Evolutionary conservation across 169 alveolate species (phyloP).

Genomic region (Plasmodium adleri): DNA sequence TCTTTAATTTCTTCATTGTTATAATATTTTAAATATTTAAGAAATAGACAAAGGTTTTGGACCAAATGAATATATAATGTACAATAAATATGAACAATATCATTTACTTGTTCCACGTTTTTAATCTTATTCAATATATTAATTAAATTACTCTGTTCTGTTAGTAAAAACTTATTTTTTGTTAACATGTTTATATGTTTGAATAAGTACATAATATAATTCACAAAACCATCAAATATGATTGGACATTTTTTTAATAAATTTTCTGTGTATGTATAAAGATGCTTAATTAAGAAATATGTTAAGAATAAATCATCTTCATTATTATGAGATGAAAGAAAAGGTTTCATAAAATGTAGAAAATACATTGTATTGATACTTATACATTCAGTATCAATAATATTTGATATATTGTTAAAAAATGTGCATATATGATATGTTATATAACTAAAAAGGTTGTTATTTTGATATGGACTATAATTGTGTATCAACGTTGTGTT

Average conservation of each 20-base stretch:
- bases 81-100: constrained; percentile 7
- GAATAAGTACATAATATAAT: constrained; percentile 25
- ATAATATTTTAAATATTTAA: constrained; percentile 47
- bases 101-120: background rate
- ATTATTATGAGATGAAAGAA: constrained; percentile 17
- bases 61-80: constrained; percentile 25
- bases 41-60: constrained; percentile 8
- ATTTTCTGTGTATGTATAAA: constrained; percentile 19
- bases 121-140: constrained; percentile 8
- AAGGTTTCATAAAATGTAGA: constrained; percentile 31
- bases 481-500: background rate
- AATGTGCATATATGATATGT: constrained; percentile 30
- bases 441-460: constrained; percentile 34
- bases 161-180: background rate
- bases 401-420: constrained; percentile 23
- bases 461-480: background rate
- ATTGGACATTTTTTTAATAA: constrained; percentile 40
- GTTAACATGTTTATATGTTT: constrained; percentile 11
- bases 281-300: constrained; percentile 8
- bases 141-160: background rate
- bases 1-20: constrained; percentile 46
- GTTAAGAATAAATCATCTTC: constrained; percentile 37
- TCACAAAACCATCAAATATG: constrained; percentile 34
- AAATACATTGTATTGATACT: constrained; percentile 16
- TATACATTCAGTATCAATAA: constrained; percentile 41